Conservation (phyloP, 257 asterid genomes). For the Solanum sitiens region DNA sequence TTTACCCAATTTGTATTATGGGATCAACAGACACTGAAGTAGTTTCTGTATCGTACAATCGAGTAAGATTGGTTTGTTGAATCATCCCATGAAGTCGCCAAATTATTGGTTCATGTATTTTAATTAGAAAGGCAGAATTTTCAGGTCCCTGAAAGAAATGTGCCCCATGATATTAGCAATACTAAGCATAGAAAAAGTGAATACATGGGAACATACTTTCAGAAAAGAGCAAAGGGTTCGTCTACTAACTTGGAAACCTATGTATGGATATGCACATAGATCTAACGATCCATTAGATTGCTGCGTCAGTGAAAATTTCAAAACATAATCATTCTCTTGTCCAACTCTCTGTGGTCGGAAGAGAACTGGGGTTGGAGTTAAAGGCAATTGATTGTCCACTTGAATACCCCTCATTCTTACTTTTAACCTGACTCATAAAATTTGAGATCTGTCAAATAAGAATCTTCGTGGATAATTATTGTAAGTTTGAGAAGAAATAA, state of each 20-base stretch:
- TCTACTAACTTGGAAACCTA: slow-evolving; percentile 80
- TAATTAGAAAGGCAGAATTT: slow-evolving; percentile 81
- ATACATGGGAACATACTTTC: not conserved
- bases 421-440: slow-evolving; percentile 49
- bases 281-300: slow-evolving; percentile 92
- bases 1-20: slow-evolving; percentile 82
- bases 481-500: not conserved
- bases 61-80: slow-evolving; percentile 63
- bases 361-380: slow-evolving; percentile 96
- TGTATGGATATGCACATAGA: slow-evolving; percentile 80
- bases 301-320: slow-evolving; percentile 89
- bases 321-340: slow-evolving; percentile 69
- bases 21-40: slow-evolving; percentile 98
- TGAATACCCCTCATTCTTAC: slow-evolving; percentile 85
- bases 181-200: not conserved
- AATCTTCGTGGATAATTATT: not conserved
- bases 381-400: slow-evolving; percentile 92
- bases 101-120: slow-evolving; percentile 91
- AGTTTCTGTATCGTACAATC: slow-evolving; percentile 48
- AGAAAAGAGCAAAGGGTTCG: not conserved
- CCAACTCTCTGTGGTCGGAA: slow-evolving; percentile 85
- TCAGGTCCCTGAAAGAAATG: slow-evolving; percentile 69
- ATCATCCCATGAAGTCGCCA: slow-evolving; percentile 96
- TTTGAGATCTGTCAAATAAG: not conserved
- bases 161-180: not conserved